Base-by-base conservation (phyloP, 1,284 basidiomycete genomes). In the Irpex lacteus region DNA sequence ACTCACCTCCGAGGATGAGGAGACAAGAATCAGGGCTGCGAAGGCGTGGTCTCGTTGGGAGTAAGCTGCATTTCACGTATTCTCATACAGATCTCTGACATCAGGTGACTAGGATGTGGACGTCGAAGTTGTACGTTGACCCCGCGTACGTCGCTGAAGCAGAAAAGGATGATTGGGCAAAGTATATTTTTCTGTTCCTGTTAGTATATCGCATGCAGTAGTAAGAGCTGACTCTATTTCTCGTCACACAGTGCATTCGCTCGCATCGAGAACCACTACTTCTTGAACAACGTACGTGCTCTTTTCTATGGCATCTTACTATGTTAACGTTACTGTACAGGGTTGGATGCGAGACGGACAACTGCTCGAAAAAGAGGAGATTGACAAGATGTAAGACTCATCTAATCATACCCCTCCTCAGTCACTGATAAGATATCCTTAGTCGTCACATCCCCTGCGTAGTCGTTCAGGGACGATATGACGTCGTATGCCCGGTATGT, bases 311-410 rank as follows among this genome's bases (percentile, higher is more conserved):
- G 9, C 3, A 34, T 11, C 2, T 40, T 32, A 60, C 55, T 55
- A 21, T 44, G 15, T 9, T 13, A 5, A 49, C 6, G n/a, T 21
- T 44, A 32, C 56, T 19, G 62, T 53, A 34, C 65, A 87, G 83
- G 96, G 94, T 2, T 98, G 95, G 78, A 91, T 98, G 88, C 81
- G 90, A 40, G 92, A 97, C 40, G 95, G 96, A 0, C 92, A 96
- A 73, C 82, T 98, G 15, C 81, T 98, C 60, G 89, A 94, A 68
- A 82, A 84, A 70, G 90, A 92, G 73, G 87, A 90, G 71, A 91
- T 98, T 59, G 94, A 93, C 70, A 97, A 96, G 80, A 98, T 98
- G 93, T 91, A 69, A 53, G 85, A 70, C 50, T 26, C 50, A 18
- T 18, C 13, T 18, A 3, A 18, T 52, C 59, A 15, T 47, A 21